phyloP scores from a whole-genome alignment of 2,329 filamentous ascomycete species.

The Coniochaeta prunicola region DNA sequence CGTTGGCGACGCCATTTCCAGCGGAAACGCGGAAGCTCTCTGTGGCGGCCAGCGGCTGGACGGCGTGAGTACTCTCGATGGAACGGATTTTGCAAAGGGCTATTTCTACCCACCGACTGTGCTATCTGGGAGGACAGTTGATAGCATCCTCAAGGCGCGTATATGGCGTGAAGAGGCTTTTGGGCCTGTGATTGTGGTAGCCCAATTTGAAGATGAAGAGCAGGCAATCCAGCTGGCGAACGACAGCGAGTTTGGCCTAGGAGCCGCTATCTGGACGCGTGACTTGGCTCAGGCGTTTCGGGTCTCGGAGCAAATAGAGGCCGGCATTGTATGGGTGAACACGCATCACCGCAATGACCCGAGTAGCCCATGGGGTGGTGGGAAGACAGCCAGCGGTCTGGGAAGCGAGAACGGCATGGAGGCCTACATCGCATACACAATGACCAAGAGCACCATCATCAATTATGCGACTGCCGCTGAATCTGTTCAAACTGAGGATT shows the following conservation, averaged over 20 bases:
- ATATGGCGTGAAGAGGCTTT: conserved; percentile 80
- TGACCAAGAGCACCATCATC: conserved; percentile 59
- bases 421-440: conserved; percentile 52
- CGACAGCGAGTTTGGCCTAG: conserved; percentile 68
- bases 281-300: conserved; percentile 68
- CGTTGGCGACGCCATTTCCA: conserved; percentile 53
- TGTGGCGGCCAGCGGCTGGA: conserved; percentile 41
- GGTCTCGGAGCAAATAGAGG: conserved; percentile 62
- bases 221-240: conserved; percentile 67
- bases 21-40: conserved; percentile 27
- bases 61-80: conserved; percentile 40
- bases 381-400: conserved; percentile 54
- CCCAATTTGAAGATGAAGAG: conserved; percentile 67
- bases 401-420: conserved; percentile 68
- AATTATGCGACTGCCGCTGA: conserved; percentile 57
- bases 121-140: conserved; percentile 43
- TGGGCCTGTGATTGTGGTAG: conserved; percentile 69
- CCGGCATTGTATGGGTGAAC: conserved; percentile 52
- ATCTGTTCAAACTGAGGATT: conserved; percentile 47
- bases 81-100: conserved; percentile 42
- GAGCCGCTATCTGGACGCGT: conserved; percentile 69
- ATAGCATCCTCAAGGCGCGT: conserved; percentile 60
- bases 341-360: conserved; percentile 68
- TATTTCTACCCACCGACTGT: conserved; percentile 82
- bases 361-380: conserved; percentile 63